These are phyloP conservation scores for Pugionium dolabratum DNA, from an alignment of 345 rosid species.

Conservation along the genomic window DNA sequence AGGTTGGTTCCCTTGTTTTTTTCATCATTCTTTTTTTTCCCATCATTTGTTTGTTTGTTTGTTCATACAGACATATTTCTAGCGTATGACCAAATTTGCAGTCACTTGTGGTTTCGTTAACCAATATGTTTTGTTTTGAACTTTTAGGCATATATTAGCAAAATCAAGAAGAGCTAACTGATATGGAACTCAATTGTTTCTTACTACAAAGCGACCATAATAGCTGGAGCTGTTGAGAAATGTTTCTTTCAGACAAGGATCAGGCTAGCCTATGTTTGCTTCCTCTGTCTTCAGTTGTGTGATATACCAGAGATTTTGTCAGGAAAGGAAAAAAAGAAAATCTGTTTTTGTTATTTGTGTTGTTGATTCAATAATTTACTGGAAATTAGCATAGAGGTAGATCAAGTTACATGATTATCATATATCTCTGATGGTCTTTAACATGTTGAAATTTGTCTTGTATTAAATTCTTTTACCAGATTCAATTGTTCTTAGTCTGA, in stretches of 20 bases:
- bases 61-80: background rate
- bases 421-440: conserved; percentile 17
- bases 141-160: conserved; percentile 40
- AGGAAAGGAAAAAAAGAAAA: background rate
- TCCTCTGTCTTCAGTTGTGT: conserved; percentile 20
- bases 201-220: conserved; percentile 11
- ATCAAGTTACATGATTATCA: conserved; percentile 16
- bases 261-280: conserved; percentile 19
- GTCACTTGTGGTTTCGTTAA: conserved; percentile 12
- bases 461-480: conserved; percentile 8
- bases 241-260: conserved; percentile 17
- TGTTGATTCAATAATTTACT: conserved; percentile 12
- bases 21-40: too few relatives aligned
- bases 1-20: conserved; percentile 44
- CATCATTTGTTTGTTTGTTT: conserved; percentile 11
- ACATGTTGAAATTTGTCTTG: conserved; percentile 16
- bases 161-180: conserved; percentile 37
- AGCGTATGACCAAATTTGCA: conserved; percentile 7
- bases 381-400: conserved; percentile 18
- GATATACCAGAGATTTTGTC: conserved; percentile 34
- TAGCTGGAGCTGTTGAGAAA: conserved; percentile 27
- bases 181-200: conserved; percentile 17
- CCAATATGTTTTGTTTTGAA: background rate
- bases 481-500: conserved; percentile 4
- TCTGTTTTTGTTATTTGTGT: background rate